These are phyloP conservation scores for Fusarium torreyae DNA, from an alignment of 2,329 filamentous ascomycete species.

Conservation along the genomic window DNA sequence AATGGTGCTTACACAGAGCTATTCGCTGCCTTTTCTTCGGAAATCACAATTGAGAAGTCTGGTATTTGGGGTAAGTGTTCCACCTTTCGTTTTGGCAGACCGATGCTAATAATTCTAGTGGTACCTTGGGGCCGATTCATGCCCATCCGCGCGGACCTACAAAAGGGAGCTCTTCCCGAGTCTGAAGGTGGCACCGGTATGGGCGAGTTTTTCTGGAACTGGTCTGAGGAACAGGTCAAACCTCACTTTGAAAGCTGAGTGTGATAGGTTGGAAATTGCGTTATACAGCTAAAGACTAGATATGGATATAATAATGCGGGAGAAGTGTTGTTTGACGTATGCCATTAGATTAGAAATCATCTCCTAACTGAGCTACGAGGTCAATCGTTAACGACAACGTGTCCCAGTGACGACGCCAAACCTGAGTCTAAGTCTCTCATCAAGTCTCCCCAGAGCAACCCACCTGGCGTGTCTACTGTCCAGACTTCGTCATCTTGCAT, in stretches of 20 bases:
- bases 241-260: constrained; percentile 29
- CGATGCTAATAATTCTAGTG: constrained; percentile 42
- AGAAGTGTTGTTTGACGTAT: background rate
- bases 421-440: constrained; percentile 42
- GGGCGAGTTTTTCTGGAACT: constrained; percentile 59
- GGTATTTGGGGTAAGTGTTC: constrained; percentile 51
- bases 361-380: background rate
- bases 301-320: background rate
- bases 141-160: constrained; percentile 54
- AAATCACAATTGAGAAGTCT: constrained; percentile 58
- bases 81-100: no score
- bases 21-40: constrained; percentile 61
- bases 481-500: constrained; percentile 27
- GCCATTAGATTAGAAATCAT: background rate
- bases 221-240: constrained; percentile 58
- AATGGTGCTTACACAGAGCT: constrained; percentile 65
- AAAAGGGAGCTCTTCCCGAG: constrained; percentile 50
- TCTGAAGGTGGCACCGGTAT: constrained; percentile 58
- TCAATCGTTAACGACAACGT: constrained; percentile 23
- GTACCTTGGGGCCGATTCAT: constrained; percentile 56
- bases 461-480: constrained; percentile 27
- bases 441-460: constrained; percentile 46
- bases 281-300: background rate
- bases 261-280: background rate
- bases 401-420: constrained; percentile 50